Conservation (phyloP, 805 yeast genomes). For the Starmera pachycereana region DNA sequence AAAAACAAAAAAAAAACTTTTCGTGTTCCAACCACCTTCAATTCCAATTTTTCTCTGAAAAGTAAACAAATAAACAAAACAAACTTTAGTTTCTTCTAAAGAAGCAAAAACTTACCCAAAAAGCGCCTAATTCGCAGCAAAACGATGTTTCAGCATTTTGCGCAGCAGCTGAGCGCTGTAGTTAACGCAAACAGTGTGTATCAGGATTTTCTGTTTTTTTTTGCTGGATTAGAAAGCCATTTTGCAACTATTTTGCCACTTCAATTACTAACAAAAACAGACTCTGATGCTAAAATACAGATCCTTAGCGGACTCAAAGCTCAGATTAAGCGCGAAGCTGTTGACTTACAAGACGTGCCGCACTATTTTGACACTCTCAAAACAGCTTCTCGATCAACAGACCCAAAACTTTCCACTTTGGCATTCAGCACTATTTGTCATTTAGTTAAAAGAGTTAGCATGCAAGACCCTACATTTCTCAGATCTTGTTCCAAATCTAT, state of each 20-base stretch:
- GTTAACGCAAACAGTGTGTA: too few species aligned
- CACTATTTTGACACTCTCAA: slow-evolving; percentile 40
- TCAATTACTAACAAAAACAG: slow-evolving; percentile 2
- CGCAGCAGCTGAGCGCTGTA: too few species aligned
- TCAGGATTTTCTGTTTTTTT: too few species aligned
- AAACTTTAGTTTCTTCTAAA: too few species aligned
- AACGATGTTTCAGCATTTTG: too few species aligned
- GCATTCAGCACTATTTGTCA: slow-evolving; percentile 46
- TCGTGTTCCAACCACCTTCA: too few species aligned
- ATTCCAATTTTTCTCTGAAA: too few species aligned
- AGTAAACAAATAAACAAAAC: too few species aligned
- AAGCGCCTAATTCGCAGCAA: too few species aligned
- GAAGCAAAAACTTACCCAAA: too few species aligned
- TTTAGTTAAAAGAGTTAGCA: slow-evolving; percentile 44
- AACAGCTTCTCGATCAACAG: slow-evolving; percentile 30
- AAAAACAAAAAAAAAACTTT: too few species aligned
- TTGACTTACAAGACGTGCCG: slow-evolving; percentile 39
- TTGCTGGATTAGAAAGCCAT: too few species aligned
- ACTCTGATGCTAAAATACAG: slow-evolving; percentile 9
- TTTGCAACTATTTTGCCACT: background rate
- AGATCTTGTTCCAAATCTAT: slow-evolving; percentile 32
- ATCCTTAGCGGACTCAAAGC: slow-evolving; percentile 31
- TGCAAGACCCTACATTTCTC: slow-evolving; percentile 40
- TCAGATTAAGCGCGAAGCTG: slow-evolving; percentile 44
- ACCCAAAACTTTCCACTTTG: slow-evolving; percentile 26